Evolutionary conservation across 768 basidiomycete genomes (phyloP).

Genomic region (Mycena polygramma): DNA sequence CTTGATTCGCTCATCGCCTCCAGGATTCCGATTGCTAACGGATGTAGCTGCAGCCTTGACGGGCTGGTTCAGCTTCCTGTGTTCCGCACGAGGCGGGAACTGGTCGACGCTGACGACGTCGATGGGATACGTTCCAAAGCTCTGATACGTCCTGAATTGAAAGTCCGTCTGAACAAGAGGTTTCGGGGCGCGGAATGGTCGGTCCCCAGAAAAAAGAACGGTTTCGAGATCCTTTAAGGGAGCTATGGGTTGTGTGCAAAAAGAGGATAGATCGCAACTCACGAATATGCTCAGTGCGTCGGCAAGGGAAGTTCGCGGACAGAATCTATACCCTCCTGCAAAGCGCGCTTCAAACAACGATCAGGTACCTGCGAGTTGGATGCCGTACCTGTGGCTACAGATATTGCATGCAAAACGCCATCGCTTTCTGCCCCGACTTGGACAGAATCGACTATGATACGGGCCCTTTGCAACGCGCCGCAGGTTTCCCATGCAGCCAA

Average conservation of each 20-base stretch:
- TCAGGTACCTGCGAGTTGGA: too few species aligned
- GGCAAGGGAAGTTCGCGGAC: conserved; percentile 42
- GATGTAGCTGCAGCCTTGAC: conserved; percentile 38
- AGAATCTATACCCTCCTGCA: conserved; percentile 47
- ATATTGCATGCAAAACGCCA: conserved; percentile 41
- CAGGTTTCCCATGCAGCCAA: conserved; percentile 38
- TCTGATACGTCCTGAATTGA: conserved; percentile 27
- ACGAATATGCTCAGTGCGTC: conserved; percentile 49
- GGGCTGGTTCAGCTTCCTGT: conserved; percentile 37
- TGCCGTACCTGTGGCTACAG: conserved; percentile 43
- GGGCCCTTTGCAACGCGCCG: conserved; percentile 35
- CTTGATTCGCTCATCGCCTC: conserved; percentile 36
- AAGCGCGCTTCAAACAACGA: neutral
- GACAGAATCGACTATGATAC: conserved; percentile 45
- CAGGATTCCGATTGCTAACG: neutral
- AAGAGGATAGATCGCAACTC: too few species aligned
- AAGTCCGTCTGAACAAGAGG: conserved; percentile 13
- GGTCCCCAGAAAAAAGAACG: conserved; percentile 45
- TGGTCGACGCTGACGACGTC: conserved; percentile 43
- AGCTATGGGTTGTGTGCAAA: neutral
- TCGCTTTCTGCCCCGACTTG: conserved; percentile 42
- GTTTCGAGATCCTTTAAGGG: conserved; percentile 46
- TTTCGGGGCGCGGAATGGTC: conserved; percentile 31
- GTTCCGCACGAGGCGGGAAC: conserved; percentile 43
- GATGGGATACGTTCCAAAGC: conserved; percentile 28